These are phyloP conservation scores for Craspedostauros australis DNA, from an alignment of 108 stramenopile genomes.

Conservation along the genomic window DNA sequence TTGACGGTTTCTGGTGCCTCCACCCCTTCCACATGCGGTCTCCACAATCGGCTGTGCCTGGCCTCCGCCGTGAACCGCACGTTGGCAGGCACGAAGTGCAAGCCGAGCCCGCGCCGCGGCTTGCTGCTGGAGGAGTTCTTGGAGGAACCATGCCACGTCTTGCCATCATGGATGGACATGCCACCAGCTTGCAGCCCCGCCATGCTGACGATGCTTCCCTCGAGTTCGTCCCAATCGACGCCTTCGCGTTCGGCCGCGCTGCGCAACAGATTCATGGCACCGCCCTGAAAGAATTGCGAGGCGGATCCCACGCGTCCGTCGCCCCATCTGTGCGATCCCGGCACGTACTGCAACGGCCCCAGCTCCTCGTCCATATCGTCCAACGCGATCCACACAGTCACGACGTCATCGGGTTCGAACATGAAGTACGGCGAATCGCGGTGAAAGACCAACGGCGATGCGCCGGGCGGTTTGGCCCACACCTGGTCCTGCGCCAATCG, in stretches of 20 bases:
- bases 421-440: conserved; percentile 82
- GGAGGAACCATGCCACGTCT: conserved; percentile 74
- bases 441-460: conserved; percentile 71
- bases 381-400: conserved; percentile 80
- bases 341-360: conserved; percentile 77
- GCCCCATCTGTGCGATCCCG: conserved; percentile 65
- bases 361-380: conserved; percentile 76
- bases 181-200: conserved; percentile 57
- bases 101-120: conserved; percentile 67
- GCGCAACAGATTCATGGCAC: conserved; percentile 31
- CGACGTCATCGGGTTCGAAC: conserved; percentile 64
- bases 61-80: conserved; percentile 67
- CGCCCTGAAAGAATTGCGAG: conserved; percentile 53
- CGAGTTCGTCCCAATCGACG: conserved; percentile 27
- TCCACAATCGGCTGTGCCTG: conserved; percentile 61
- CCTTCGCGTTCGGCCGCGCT: conserved; percentile 51
- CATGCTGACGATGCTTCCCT: conserved; percentile 56
- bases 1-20: conserved; percentile 29
- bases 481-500: conserved; percentile 81
- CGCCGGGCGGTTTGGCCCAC: conserved; percentile 75
- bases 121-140: conserved; percentile 33
- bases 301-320: conserved; percentile 54
- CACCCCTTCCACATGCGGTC: conserved; percentile 28
- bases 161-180: conserved; percentile 71
- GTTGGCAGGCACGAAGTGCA: conserved; percentile 72